phyloP scores from a whole-genome alignment of 306 rosid genomes.

The Quercus dentata region DNA sequence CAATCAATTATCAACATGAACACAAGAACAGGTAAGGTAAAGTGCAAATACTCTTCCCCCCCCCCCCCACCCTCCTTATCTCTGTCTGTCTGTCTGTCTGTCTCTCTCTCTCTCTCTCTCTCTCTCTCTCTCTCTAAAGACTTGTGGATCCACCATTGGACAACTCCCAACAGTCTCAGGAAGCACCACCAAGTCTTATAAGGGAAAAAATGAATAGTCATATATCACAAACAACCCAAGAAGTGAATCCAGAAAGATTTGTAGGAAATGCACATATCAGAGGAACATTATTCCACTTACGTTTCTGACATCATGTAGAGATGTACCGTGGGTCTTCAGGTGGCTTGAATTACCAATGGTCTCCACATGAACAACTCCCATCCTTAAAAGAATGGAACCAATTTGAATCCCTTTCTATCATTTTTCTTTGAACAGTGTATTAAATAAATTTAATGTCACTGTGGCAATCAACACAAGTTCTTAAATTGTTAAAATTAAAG shows the following conservation, averaged over 20 bases:
- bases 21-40: too few species aligned
- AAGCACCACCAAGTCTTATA: neutral
- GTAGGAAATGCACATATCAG: neutral
- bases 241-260: neutral
- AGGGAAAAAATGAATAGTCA: neutral
- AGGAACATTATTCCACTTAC: neutral
- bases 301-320: neutral
- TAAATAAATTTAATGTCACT: constrained; percentile 56
- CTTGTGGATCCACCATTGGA: neutral
- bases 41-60: neutral
- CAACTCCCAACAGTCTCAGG: neutral
- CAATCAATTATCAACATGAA: too few species aligned
- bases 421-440: constrained; percentile 41
- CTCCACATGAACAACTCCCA: constrained; percentile 57
- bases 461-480: constrained; percentile 68
- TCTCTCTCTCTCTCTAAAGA: neutral
- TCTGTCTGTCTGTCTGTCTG: too few species aligned
- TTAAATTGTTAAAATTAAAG: constrained; percentile 52
- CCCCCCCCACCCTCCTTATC: too few species aligned
- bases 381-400: constrained; percentile 66
- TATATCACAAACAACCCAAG: neutral
- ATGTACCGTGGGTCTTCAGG: neutral
- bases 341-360: constrained; percentile 43
- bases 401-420: constrained; percentile 60
- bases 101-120: too few species aligned